phyloP scores from a whole-genome alignment of 768 basidiomycete genomes.

The Podaxis sp. region DNA sequence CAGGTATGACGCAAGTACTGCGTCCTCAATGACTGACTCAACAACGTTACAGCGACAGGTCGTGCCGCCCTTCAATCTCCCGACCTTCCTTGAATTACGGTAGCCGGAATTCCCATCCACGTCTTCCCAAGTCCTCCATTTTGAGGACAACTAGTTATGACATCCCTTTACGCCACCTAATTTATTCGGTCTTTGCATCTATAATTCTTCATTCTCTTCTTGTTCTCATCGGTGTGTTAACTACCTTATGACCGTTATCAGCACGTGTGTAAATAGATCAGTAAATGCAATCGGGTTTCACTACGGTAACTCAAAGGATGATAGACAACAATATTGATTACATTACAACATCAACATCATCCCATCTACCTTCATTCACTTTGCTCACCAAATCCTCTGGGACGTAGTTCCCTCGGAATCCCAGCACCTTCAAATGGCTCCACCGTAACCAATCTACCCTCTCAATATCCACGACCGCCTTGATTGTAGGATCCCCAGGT shows the following conservation, averaged over 20 bases:
- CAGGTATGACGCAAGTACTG: background rate
- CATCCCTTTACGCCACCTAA: background rate
- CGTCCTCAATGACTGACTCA: background rate
- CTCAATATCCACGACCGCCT: conserved; percentile 34
- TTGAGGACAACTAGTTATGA: background rate
- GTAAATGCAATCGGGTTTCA: background rate
- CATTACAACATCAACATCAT: conserved; percentile 50
- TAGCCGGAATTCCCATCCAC: background rate
- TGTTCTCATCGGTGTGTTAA: background rate
- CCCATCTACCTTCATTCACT: conserved; percentile 63
- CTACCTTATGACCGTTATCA: background rate
- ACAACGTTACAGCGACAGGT: conserved; percentile 21
- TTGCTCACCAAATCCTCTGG: conserved; percentile 34
- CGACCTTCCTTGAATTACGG: conserved; percentile 43
- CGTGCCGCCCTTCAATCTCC: conserved; percentile 52
- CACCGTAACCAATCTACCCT: conserved; percentile 57
- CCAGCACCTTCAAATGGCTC: conserved; percentile 48
- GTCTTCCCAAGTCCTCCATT: background rate
- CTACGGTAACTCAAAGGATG: background rate
- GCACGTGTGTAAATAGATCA: background rate
- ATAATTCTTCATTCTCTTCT: background rate
- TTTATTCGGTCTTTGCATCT: background rate
- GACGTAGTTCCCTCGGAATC: conserved; percentile 49
- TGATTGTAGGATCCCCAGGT: conserved; percentile 17
- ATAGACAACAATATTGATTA: conserved; percentile 14